A percentile compares a stretch with the other conserved stretches of the same genome.
Evolutionary conservation across 2,329 filamentous ascomycete species (phyloP).

Genomic region (Cladobotryum protrusum): DNA sequence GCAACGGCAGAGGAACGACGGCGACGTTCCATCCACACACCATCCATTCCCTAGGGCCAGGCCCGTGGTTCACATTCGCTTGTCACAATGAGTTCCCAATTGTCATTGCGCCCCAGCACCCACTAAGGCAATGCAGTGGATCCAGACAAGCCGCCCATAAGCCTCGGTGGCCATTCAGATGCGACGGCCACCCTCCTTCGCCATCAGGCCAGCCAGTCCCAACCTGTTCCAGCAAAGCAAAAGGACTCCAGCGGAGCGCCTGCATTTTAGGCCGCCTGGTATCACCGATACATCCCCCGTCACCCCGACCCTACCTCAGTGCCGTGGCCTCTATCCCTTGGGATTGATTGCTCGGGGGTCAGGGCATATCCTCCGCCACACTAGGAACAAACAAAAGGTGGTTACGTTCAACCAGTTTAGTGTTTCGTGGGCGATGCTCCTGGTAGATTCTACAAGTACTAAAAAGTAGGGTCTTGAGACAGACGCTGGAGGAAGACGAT

Average conservation of each 20-base stretch:
- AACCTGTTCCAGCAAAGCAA: constrained; percentile 2
- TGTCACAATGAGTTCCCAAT: neutral
- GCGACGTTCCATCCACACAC: constrained; percentile 2
- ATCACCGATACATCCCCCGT: constrained; percentile 5
- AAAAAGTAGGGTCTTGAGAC: no score
- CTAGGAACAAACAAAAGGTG: no score
- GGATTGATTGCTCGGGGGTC: no score
- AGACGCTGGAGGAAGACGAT: no score
- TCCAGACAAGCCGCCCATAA: neutral
- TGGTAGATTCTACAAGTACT: no score
- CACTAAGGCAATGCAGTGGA: neutral
- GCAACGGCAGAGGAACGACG: neutral
- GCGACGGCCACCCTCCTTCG: constrained; percentile 1
- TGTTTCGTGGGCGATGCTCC: no score
- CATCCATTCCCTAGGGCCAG: neutral
- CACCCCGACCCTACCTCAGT: neutral
- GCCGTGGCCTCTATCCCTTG: neutral
- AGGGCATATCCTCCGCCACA: no score
- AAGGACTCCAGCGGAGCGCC: neutral
- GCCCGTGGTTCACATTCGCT: neutral
- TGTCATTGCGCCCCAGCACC: neutral
- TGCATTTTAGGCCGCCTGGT: constrained; percentile 1
- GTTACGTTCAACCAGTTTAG: no score
- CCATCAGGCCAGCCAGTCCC: constrained; percentile 4
- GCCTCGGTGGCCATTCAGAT: neutral